Base-by-base conservation (phyloP, 2,329 filamentous ascomycete genomes). In the Colletotrichum higginsianum region DNA sequence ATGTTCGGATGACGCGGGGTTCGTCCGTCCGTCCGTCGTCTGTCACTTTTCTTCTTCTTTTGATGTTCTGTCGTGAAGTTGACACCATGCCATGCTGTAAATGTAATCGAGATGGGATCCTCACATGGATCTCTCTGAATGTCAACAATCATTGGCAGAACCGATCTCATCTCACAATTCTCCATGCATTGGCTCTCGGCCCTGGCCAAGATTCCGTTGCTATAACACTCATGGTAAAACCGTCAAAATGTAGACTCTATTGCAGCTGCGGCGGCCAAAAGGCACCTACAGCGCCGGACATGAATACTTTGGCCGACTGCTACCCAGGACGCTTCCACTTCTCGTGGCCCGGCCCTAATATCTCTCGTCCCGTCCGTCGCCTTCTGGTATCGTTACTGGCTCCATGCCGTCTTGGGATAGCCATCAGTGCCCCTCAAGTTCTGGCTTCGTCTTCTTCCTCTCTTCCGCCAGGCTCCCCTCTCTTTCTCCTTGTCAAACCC, bases 181-280 rank as follows among this genome's bases (percentile, higher is more conserved):
- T 18, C 9, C 7, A 16, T 44, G 5, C 40, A n/a, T 26, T 13
- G 21, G 8, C 18, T 11, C 23, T n/a, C 16, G 11, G 57, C 7
- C 26, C 26, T 3, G 38, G 16, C 44, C 1, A 18, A 18, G 5
- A 26, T 50, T 21, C 8, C 8, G 4, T 35, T 35, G 30, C 30
- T 8, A 35, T 5, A 15, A 35, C 15, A 26, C 12, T 16, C 47
- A 21, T n/a, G 6, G n/a, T 44, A 30, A 60, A 26, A 30, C 40
- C 30, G 65, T 71, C 47, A 60, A 71, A 60, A 58, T 21, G 46
- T 47, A 71, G 15, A 68, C 56, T 71, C 46, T 63, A 71, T 71
- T 71, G 66, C 58, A 42, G 68, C 68, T 62, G 68, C 21, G 26
- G 58, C 60, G 40, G 65, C 58, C 65, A 53, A 50, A 44, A 47